A percentile compares a stretch with the other conserved stretches of the same genome.
Evolutionary conservation across 1,139 yeast genomes (phyloP).

Genomic region (Candida tunisiensis): DNA sequence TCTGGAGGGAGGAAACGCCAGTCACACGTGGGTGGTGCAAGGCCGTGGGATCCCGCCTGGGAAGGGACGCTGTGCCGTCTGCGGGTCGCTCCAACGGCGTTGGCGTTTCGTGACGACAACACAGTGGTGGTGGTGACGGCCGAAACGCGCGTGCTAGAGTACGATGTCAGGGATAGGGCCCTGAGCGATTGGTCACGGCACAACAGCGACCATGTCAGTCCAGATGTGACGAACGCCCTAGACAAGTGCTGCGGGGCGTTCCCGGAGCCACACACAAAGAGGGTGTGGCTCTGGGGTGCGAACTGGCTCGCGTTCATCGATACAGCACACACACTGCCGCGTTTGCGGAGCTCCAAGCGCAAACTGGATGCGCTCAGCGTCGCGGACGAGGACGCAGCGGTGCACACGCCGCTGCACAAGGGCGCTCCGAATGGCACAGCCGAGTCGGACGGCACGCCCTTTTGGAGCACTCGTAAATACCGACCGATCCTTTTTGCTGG

Average conservation of each 20-base stretch:
- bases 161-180: slow-evolving; percentile 21
- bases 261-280: slow-evolving; percentile 22
- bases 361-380: slow-evolving; percentile 45
- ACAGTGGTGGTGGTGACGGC: slow-evolving; percentile 53
- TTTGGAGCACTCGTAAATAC: slow-evolving; percentile 66
- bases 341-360: slow-evolving; percentile 20
- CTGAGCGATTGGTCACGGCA: slow-evolving; percentile 69
- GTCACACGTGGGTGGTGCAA: no score
- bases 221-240: slow-evolving; percentile 36
- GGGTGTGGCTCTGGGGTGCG: slow-evolving; percentile 79
- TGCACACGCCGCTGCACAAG: slow-evolving; percentile 12
- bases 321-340: slow-evolving; percentile 41
- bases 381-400: slow-evolving; percentile 13
- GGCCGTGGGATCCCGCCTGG: no score
- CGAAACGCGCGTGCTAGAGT: slow-evolving; percentile 63
- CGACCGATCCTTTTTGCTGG: slow-evolving; percentile 55
- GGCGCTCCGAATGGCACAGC: slow-evolving; percentile 18
- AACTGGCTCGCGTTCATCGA: slow-evolving; percentile 71
- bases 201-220: slow-evolving; percentile 63
- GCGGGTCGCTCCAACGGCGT: slow-evolving; percentile 43
- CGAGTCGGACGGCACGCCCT: slow-evolving; percentile 25
- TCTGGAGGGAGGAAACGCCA: no score
- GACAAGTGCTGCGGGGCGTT: slow-evolving; percentile 70
- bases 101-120: slow-evolving; percentile 33
- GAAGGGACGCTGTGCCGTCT: slow-evolving; percentile 26